Evolutionary conservation across 768 basidiomycete genomes (phyloP).

Genomic region (Crepidotus variabilis): DNA sequence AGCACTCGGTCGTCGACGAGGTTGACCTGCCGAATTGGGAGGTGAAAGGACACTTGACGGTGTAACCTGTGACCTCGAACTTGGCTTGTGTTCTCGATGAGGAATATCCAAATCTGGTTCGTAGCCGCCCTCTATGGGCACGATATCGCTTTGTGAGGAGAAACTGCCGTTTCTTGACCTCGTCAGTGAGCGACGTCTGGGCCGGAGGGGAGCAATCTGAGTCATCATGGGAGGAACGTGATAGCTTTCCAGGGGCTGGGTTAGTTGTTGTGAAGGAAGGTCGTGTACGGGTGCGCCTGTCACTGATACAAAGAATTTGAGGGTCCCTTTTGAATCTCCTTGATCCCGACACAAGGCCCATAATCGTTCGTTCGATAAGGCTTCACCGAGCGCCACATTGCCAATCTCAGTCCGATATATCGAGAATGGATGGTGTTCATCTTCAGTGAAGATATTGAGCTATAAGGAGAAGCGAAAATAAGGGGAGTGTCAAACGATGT

Average conservation of each 20-base stretch:
- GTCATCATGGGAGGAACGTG: background rate
- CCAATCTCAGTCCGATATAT: slow-evolving; percentile 91
- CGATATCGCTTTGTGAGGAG: slow-evolving; percentile 65
- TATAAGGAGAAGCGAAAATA: slow-evolving; percentile 24
- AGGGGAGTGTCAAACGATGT: slow-evolving; percentile 1
- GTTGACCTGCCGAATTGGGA: slow-evolving; percentile 18
- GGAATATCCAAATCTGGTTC: slow-evolving; percentile 67
- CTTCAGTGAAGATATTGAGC: slow-evolving; percentile 83
- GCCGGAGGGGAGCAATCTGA: slow-evolving; percentile 21
- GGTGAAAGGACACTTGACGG: background rate
- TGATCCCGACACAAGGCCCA: slow-evolving; percentile 66
- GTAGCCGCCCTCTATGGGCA: slow-evolving; percentile 59
- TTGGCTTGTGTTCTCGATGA: slow-evolving; percentile 41
- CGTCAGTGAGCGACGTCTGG: slow-evolving; percentile 39
- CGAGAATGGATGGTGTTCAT: slow-evolving; percentile 64
- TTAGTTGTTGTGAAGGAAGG: slow-evolving; percentile 27
- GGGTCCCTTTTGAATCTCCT: slow-evolving; percentile 74
- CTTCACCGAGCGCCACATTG: slow-evolving; percentile 67
- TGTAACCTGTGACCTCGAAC: slow-evolving; percentile 28
- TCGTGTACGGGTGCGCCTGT: slow-evolving; percentile 60
- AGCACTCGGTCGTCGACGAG: slow-evolving; percentile 33
- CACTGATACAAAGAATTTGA: slow-evolving; percentile 82
- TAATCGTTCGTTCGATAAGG: slow-evolving; percentile 67
- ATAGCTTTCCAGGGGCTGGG: slow-evolving; percentile 2
- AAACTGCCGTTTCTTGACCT: slow-evolving; percentile 64